These are phyloP conservation scores for Endotrypanum monterogeii DNA, from an alignment of 208 protist genomes.

Conservation along the genomic window DNA sequence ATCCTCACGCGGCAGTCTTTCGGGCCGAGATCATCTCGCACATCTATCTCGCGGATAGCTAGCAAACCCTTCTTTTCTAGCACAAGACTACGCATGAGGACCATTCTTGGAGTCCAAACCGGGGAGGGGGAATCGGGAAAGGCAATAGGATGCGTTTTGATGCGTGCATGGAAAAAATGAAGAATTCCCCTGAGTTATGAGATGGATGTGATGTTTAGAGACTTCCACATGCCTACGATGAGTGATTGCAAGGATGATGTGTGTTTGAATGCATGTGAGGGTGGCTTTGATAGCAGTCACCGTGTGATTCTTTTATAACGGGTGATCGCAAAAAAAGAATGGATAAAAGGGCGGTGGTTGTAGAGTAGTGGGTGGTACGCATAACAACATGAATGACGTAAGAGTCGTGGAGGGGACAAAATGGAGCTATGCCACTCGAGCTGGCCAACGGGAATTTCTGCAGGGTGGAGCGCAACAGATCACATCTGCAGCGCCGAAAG, in stretches of 20 bases:
- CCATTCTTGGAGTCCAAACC: constrained; percentile 30
- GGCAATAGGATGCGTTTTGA: neutral
- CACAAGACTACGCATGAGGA: constrained; percentile 55
- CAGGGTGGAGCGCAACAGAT: too few species aligned
- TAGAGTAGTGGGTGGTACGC: too few species aligned
- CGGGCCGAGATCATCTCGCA: constrained; percentile 47
- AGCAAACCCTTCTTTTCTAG: constrained; percentile 48
- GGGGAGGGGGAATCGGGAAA: neutral
- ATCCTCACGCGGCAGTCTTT: constrained; percentile 57
- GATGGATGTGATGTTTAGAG: too few species aligned
- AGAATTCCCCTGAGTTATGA: neutral
- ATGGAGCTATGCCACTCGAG: too few species aligned
- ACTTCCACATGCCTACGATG: too few species aligned
- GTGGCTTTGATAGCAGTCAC: neutral
- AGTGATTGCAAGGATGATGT: neutral
- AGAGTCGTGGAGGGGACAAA: too few species aligned
- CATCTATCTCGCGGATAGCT: constrained; percentile 40
- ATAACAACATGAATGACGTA: too few species aligned
- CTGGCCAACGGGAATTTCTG: too few species aligned
- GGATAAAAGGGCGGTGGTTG: too few species aligned
- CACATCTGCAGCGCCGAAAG: too few species aligned
- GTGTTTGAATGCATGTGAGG: neutral
- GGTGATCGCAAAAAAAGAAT: neutral
- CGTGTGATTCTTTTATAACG: too few species aligned
- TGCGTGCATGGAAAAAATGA: neutral